Evolutionary conservation across 768 basidiomycete species (phyloP), one percentile per base, ranked within the genome.

Genomic region (Phaeotremella skinneri): DNA sequence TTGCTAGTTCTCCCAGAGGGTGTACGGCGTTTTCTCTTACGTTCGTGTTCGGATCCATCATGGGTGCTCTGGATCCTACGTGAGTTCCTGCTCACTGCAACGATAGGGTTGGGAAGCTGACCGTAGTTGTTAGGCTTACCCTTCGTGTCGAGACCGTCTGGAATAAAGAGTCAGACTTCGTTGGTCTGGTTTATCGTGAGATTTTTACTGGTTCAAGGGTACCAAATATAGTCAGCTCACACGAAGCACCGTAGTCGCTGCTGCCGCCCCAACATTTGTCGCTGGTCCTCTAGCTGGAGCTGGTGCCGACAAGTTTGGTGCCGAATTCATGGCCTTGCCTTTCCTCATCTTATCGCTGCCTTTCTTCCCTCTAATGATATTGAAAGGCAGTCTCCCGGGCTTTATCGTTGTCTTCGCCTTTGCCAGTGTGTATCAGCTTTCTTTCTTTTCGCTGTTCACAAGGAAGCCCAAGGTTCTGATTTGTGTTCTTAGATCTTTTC

Each of bases 21-120:
- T 51, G 66, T 56, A 66, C 61, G 2, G 66, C 55, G 6, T 59
- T 69, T 43, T 37, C 43, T 20, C 37, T 66, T 6, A 60, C 63
- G 2, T 66, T 68, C 31, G 43, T 64, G 3, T 68, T 66, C 43
- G 67, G 66, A 7, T 27, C 59, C 37, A 45, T 62, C 20, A 37
- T 71, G 11, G 69, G 67, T 39, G 50, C 60, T 7, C 51, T 63
- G 16, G 69, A 71, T 37, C 67, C 69, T 9, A 66, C 69, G 68
- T 69, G 30, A 60, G 69, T 56, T 9, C 21, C 21, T 20, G 13
- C 9, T 39, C n/a, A 9, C n/a, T 39, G 37, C 11, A 39, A 9
- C 37, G n/a, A 39, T n/a, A n/a, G 11, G 11, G n/a, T 39, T n/a
- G 37, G 9, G 31, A 1, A 42, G 30, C 39, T 56, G 31, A 56